These are phyloP conservation scores for Syzygium jambos DNA, from an alignment of 345 rosid species.

Conservation along the genomic window DNA sequence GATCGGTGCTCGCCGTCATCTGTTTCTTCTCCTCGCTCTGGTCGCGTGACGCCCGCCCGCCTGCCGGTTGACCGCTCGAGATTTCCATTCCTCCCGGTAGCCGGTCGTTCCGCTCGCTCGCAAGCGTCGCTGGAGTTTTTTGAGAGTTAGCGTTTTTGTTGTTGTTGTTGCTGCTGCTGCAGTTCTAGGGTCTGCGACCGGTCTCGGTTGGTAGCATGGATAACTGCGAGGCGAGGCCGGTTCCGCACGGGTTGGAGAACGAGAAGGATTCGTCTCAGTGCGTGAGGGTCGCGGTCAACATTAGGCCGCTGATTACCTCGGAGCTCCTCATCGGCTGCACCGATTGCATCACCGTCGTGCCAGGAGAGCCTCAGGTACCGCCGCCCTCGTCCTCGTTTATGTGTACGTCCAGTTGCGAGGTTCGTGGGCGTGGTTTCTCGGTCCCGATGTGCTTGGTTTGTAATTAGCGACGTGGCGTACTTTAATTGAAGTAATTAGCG, in stretches of 20 bases:
- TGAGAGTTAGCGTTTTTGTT: not conserved
- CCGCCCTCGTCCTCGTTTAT: no score
- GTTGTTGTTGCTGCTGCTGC: not conserved
- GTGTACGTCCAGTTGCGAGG: not conserved
- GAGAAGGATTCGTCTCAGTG: slow-evolving; percentile 40
- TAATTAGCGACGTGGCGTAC: not conserved
- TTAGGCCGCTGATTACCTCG: slow-evolving; percentile 77
- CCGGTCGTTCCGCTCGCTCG: not conserved
- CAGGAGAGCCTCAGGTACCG: slow-evolving; percentile 84
- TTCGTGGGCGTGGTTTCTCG: not conserved
- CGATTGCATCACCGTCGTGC: slow-evolving; percentile 77
- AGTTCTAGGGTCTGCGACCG: not conserved
- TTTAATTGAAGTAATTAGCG: not conserved
- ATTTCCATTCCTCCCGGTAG: not conserved
- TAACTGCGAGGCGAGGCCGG: slow-evolving; percentile 13
- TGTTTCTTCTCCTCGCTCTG: not conserved
- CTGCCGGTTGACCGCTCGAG: not conserved
- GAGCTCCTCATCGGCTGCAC: slow-evolving; percentile 86
- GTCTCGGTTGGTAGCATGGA: slow-evolving; percentile 28
- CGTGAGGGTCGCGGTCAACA: slow-evolving; percentile 84
- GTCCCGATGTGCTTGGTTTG: not conserved
- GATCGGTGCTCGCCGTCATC: not conserved
- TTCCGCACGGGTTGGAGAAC: not conserved
- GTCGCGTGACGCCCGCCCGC: not conserved
- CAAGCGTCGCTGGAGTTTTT: not conserved